A percentile compares a stretch with the other conserved stretches of the same genome.
phyloP scores from a whole-genome alignment of 169 alveolate genomes.

The Eimeria acervulina region DNA sequence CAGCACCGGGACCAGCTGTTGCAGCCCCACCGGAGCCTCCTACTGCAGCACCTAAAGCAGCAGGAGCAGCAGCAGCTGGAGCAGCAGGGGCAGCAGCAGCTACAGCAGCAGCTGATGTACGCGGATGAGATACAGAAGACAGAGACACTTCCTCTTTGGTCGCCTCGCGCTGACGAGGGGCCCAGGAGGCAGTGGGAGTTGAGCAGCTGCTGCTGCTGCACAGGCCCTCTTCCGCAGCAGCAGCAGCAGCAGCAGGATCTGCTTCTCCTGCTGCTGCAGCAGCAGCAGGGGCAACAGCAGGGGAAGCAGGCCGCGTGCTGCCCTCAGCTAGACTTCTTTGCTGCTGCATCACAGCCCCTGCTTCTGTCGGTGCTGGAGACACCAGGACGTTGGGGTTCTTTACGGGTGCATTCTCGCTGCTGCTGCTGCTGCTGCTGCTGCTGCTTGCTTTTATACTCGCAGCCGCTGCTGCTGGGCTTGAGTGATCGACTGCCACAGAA shows the following conservation, averaged over 20 bases:
- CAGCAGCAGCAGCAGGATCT: neutral
- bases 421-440: slow-evolving; percentile 2
- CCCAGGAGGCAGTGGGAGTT: neutral
- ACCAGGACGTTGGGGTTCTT: neutral
- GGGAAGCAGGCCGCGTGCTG: neutral
- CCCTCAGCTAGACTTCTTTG: neutral
- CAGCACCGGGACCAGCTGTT: neutral
- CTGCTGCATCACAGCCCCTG: neutral
- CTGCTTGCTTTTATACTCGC: neutral
- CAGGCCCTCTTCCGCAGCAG: neutral
- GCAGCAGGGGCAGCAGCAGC: neutral
- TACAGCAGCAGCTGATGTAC: neutral
- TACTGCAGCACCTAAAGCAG: neutral
- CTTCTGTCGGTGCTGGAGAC: neutral
- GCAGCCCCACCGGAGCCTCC: too few relatives aligned
- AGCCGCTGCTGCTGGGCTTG: neutral
- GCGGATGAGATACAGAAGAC: neutral
- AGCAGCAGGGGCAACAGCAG: neutral
- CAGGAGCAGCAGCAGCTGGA: slow-evolving; percentile 22
- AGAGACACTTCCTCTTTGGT: neutral
- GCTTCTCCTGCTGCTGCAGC: slow-evolving; percentile 13
- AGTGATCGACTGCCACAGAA: neutral
- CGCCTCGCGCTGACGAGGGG: neutral
- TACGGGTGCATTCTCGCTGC: neutral
- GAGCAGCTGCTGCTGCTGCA: slow-evolving; percentile 31